Conservation (phyloP, 2,329 filamentous ascomycete species). For the Myriosclerotinia curreyana region DNA sequence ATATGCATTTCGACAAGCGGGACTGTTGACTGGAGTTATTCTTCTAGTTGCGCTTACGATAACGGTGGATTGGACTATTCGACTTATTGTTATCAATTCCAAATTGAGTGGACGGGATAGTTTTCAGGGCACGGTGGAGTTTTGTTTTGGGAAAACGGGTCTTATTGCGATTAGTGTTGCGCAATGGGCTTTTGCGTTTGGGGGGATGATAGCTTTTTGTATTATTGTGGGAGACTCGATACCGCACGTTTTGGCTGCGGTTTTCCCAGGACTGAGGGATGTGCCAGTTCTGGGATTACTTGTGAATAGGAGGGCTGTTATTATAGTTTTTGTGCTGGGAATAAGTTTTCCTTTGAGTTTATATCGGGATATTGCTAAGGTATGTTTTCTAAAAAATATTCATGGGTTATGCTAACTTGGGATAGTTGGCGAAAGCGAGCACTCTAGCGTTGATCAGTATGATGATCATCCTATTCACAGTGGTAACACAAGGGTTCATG, state of each 20-base stretch:
- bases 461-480: constrained; percentile 82
- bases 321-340: constrained; percentile 80
- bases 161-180: constrained; percentile 85
- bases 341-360: constrained; percentile 89
- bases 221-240: constrained; percentile 97
- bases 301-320: constrained; percentile 76
- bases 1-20: constrained; percentile 93
- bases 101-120: constrained; percentile 92
- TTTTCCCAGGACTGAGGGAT: constrained; percentile 72
- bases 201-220: constrained; percentile 97
- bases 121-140: constrained; percentile 93
- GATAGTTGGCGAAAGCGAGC: constrained; percentile 88
- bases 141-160: constrained; percentile 87
- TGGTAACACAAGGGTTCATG: constrained; percentile 77
- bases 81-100: constrained; percentile 94
- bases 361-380: constrained; percentile 96
- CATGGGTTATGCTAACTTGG: not conserved
- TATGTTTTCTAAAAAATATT: constrained; percentile 42
- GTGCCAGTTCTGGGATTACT: constrained; percentile 79
- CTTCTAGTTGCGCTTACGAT: constrained; percentile 77
- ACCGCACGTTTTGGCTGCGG: constrained; percentile 77
- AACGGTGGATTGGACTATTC: constrained; percentile 94
- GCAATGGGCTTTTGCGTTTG: constrained; percentile 98
- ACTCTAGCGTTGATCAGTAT: constrained; percentile 91
- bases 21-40: constrained; percentile 73